Evolutionary conservation across 2,329 filamentous ascomycete genomes (phyloP).

Genomic region (Hypoxylon sp.): DNA sequence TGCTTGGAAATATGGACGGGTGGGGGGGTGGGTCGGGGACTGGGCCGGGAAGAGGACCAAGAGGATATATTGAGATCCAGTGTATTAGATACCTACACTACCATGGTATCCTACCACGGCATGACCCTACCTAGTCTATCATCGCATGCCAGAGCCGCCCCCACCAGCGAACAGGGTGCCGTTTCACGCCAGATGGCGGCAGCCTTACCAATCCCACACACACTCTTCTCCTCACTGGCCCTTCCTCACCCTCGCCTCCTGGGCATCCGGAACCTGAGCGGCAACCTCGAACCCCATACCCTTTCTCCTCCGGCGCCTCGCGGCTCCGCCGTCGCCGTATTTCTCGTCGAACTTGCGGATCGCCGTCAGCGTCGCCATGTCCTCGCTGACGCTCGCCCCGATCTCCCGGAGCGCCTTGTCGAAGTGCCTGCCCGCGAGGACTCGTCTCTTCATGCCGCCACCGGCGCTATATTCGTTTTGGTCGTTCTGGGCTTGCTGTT

Average conservation of each 20-base stretch:
- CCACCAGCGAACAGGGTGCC: background rate
- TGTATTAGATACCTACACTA: slow-evolving; percentile 3
- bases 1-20: background rate
- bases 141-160: background rate
- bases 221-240: slow-evolving; percentile 26
- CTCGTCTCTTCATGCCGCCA: slow-evolving; percentile 71
- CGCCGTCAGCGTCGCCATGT: slow-evolving; percentile 87
- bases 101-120: slow-evolving; percentile 2
- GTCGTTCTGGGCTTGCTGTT: slow-evolving; percentile 48
- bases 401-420: slow-evolving; percentile 90
- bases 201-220: background rate
- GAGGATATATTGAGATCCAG: background rate
- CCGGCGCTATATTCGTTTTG: slow-evolving; percentile 51
- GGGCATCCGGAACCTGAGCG: slow-evolving; percentile 57
- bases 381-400: slow-evolving; percentile 90
- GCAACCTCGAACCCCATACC: slow-evolving; percentile 72
- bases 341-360: slow-evolving; percentile 97
- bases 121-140: background rate
- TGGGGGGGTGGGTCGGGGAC: too few species aligned
- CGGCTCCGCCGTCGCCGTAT: slow-evolving; percentile 84
- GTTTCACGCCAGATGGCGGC: background rate
- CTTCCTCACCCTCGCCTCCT: slow-evolving; percentile 62
- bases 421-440: slow-evolving; percentile 80
- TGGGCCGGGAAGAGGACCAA: background rate
- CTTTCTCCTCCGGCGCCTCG: slow-evolving; percentile 71